Base-by-base conservation (phyloP, 108 stramenopile genomes). In the Phaeodactylum tricornutum region DNA sequence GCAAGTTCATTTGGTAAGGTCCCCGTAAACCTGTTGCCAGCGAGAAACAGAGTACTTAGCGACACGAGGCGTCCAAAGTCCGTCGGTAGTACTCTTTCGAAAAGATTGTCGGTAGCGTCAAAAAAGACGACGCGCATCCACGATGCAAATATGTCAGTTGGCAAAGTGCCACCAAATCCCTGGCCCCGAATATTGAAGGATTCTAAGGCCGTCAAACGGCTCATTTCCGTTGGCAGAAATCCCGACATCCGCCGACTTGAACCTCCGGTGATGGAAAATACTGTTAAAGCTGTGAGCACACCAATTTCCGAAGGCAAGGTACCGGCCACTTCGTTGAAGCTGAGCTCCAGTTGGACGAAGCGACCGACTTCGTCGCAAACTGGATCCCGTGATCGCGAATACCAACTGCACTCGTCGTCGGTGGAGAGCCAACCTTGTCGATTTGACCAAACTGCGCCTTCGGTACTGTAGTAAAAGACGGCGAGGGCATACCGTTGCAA, bases 41-140 rank as follows among this genome's bases (percentile, higher is more conserved):
- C 50, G 3, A 34, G 33, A 12, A 11, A 34, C 32, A 50, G 25
- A n/a, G 30, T 15, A 14, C 30, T 19, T 4, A 50, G n/a, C 4
- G n/a, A 24, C 4, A 7, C 4, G 3, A 50, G 31, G 31, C 15
- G 6, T 5, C 60, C 52, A 29, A 77, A 28, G 31, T 72, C 55
- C 26, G 67, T 55, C 7, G 75, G 67, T 8, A 77, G 34, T 6
- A 41, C 38, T 19, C 67, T 67, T 19, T 21, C 53, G 27, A 77
- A 30, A 15, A 21, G 21, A 36, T 71, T 71, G 25, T 51, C 47
- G 1, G 53, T 22, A 26, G 65, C 12, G 38, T 59, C 63, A 29
- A 71, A 21, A 25, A n/a, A n/a, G n/a, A n/a, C n/a, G n/a, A n/a
- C n/a, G n/a, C n/a, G n/a, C n/a, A n/a, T n/a, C n/a, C n/a, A n/a